These are phyloP conservation scores for Debaryomyces prosopidis DNA, from an alignment of 805 yeast species.

Conservation along the genomic window DNA sequence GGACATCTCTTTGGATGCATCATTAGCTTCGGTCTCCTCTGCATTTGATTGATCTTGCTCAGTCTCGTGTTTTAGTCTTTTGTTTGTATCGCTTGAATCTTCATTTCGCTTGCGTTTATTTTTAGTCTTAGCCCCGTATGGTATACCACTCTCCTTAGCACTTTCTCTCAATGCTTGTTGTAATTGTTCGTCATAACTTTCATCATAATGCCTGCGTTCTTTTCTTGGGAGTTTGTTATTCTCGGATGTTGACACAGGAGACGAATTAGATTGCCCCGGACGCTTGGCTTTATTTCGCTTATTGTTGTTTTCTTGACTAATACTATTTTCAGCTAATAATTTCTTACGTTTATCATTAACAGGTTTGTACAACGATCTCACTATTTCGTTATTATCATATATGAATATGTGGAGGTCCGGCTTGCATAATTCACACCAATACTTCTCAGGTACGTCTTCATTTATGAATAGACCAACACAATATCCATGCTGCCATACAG, in stretches of 20 bases:
- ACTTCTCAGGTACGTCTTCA: constrained; percentile 83
- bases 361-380: constrained; percentile 39
- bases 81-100: constrained; percentile 11
- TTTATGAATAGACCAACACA: constrained; percentile 85
- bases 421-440: constrained; percentile 90
- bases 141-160: constrained; percentile 47
- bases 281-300: constrained; percentile 21
- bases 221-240: constrained; percentile 21
- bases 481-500: constrained; percentile 97
- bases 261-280: constrained; percentile 15
- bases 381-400: constrained; percentile 21
- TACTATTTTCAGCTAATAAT: constrained; percentile 21
- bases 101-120: constrained; percentile 8
- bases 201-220: constrained; percentile 35
- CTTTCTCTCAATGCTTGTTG: constrained; percentile 57
- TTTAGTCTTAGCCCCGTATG: constrained; percentile 6
- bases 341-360: constrained; percentile 44
- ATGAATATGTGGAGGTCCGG: constrained; percentile 75
- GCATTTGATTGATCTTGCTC: constrained; percentile 12
- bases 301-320: constrained; percentile 6
- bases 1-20: constrained; percentile 12
- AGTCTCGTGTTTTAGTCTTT: background rate
- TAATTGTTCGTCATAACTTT: constrained; percentile 39
- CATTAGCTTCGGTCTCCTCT: constrained; percentile 10
- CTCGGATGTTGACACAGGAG: constrained; percentile 11